Conservation (phyloP, 495 filamentous ascomycete species). For the Penicillium egyptiacum region DNA sequence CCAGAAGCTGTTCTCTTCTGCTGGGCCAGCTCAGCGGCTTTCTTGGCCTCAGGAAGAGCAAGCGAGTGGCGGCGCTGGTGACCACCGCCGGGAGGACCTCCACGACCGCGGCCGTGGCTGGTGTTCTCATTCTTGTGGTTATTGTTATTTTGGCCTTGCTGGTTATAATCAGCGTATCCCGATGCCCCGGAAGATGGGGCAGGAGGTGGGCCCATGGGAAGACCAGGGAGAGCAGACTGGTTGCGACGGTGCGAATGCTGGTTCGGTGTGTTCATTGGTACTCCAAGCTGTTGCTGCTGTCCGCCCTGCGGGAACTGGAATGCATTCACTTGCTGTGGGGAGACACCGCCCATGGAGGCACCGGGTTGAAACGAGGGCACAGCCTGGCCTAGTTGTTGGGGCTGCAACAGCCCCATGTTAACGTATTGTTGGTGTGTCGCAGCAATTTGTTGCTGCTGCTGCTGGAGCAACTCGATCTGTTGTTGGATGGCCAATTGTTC, state of each 20-base stretch:
- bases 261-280: slow-evolving; percentile 74
- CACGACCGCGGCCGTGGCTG: slow-evolving; percentile 72
- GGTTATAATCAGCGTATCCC: slow-evolving; percentile 79
- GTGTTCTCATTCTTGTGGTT: slow-evolving; percentile 69
- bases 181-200: slow-evolving; percentile 95
- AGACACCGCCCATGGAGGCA: slow-evolving; percentile 65
- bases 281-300: slow-evolving; percentile 71
- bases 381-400: slow-evolving; percentile 73
- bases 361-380: slow-evolving; percentile 67
- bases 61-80: slow-evolving; percentile 95
- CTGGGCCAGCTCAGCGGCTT: slow-evolving; percentile 93
- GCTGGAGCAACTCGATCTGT: slow-evolving; percentile 96
- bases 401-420: slow-evolving; percentile 90
- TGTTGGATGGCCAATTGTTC: slow-evolving; percentile 98
- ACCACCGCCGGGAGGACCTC: slow-evolving; percentile 69
- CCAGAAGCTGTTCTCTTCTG: slow-evolving; percentile 91
- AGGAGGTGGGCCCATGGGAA: slow-evolving; percentile 85
- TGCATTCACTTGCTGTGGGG: slow-evolving; percentile 68
- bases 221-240: slow-evolving; percentile 92
- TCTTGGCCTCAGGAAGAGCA: slow-evolving; percentile 93
- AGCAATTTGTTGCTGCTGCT: slow-evolving; percentile 97
- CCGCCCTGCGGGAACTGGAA: slow-evolving; percentile 90
- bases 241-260: slow-evolving; percentile 90
- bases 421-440: slow-evolving; percentile 95
- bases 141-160: slow-evolving; percentile 47